phyloP scores from a whole-genome alignment of 1,284 basidiomycete species.

The Sporisorium graminicola region DNA sequence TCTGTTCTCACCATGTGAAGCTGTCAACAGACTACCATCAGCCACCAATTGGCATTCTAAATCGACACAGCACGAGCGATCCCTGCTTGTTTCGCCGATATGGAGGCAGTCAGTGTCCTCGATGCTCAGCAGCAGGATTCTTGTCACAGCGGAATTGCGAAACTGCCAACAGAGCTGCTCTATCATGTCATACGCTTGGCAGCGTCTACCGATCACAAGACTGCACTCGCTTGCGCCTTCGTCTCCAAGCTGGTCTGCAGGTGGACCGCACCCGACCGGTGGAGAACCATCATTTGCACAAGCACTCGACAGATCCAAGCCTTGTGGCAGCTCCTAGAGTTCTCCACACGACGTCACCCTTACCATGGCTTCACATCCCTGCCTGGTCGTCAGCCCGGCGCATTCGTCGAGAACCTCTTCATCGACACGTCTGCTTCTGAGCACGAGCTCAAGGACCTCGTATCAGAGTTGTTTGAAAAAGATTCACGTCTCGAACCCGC shows the following conservation, averaged over 20 bases:
- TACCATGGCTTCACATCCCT: slow-evolving; percentile 10
- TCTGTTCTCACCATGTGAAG: neutral
- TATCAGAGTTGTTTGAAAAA: neutral
- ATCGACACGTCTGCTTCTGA: slow-evolving; percentile 29
- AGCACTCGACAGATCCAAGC: slow-evolving; percentile 4
- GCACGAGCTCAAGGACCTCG: neutral
- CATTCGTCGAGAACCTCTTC: slow-evolving; percentile 41
- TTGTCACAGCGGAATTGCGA: neutral
- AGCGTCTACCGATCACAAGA: slow-evolving; percentile 30
- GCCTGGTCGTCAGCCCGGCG: slow-evolving; percentile 18
- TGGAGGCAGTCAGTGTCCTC: neutral
- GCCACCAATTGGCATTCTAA: neutral
- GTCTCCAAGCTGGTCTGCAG: slow-evolving; percentile 51
- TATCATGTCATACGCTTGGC: slow-evolving; percentile 44
- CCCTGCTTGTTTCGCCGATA: neutral
- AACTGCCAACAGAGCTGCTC: slow-evolving; percentile 40
- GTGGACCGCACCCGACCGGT: slow-evolving; percentile 44
- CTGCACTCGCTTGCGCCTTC: slow-evolving; percentile 46
- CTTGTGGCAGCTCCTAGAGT: slow-evolving; percentile 3
- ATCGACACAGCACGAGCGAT: neutral
- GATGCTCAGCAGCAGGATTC: neutral
- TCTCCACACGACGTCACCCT: too few species aligned
- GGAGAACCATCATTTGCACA: slow-evolving; percentile 45
- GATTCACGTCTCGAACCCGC: neutral
- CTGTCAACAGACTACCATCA: neutral